Evolutionary conservation across 2,329 filamentous ascomycete genomes (phyloP), one percentile per base, ranked within the genome.

Genomic region (Aspergillus ibericus): DNA sequence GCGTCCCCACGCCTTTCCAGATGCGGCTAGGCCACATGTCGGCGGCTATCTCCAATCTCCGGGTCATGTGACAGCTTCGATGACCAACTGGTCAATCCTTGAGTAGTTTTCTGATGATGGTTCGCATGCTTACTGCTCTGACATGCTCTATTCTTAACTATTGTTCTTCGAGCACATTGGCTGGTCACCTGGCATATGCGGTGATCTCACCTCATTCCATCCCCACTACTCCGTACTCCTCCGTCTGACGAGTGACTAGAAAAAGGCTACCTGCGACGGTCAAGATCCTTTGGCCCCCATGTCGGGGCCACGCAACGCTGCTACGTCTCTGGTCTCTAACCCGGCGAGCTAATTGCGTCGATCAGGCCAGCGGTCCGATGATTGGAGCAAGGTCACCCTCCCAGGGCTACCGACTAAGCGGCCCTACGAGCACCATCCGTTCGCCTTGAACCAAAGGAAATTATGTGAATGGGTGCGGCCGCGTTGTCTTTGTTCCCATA

Each of bases 271-370:
- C 50, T n/a, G 32, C 13, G 18, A 53, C 35, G 18, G 34, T 40
- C 50, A 36, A 20, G 16, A 16, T 18, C 34, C 34, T 20, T 53
- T 22, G 34, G 50, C 34, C 52, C 52, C 52, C 52, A 55, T 49
- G 25, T 18, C 32, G 32, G 46, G 53, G 32, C 42, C 53, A 55
- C 40, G 53, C 53, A 55, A 55, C 35, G 44, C 53, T 35, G 32
- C 53, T 15, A 40, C 38, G 51, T 53, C 25, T 53, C 34, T 32
- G 25, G 13, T 34, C 34, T 36, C 49, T 16, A 15, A n/a, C 34
- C 5, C 49, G 5, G 15, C 34, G n/a, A 51, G 27, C 25, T 40
- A 42, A 32, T 42, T 42, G 36, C 36, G 36, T 53, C 36, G 51
- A 53, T 53, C 51, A 22, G 51, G 20, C 51, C 32, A 53, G 16